A percentile compares a stretch with the other conserved stretches of the same genome.
phyloP scores from a whole-genome alignment of 192 early-diverging fungal genomes.

The Entomortierella lignicola region DNA sequence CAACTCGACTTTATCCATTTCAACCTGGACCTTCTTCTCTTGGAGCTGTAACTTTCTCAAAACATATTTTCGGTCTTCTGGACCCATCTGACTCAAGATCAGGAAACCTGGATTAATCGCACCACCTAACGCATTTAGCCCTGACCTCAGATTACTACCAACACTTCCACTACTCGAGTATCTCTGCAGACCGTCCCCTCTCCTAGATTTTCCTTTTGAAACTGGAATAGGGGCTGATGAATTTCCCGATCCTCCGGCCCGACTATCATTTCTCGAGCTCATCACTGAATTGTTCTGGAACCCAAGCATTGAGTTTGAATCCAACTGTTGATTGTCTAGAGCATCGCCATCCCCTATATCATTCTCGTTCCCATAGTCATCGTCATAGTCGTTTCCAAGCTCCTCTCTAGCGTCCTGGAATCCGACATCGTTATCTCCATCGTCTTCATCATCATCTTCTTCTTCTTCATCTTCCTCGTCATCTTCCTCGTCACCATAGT shows the following conservation, averaged over 20 bases:
- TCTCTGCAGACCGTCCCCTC: neutral
- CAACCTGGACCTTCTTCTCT: slow-evolving; percentile 28
- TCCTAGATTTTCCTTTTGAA: neutral
- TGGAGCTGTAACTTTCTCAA: slow-evolving; percentile 35
- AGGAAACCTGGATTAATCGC: neutral
- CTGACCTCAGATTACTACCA: neutral
- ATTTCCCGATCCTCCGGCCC: neutral
- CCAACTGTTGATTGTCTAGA: neutral
- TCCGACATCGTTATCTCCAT: neutral
- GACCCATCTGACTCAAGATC: slow-evolving; percentile 23
- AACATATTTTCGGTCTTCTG: slow-evolving; percentile 23
- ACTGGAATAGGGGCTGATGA: neutral
- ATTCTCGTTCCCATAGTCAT: slow-evolving; percentile 6
- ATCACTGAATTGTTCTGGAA: neutral
- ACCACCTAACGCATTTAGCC: neutral
- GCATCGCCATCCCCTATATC: neutral
- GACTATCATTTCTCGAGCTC: neutral
- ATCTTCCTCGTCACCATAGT: slow-evolving; percentile 9
- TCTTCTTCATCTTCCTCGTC: slow-evolving; percentile 12
- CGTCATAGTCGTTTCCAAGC: slow-evolving; percentile 10
- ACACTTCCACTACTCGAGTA: slow-evolving; percentile 3
- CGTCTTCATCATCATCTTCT: slow-evolving; percentile 20
- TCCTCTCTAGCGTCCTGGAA: slow-evolving; percentile 10
- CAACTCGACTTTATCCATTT: slow-evolving; percentile 33
- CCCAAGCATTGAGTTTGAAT: neutral